phyloP scores from a whole-genome alignment of 441 rosid genomes.

The Aquilaria agallochum region DNA sequence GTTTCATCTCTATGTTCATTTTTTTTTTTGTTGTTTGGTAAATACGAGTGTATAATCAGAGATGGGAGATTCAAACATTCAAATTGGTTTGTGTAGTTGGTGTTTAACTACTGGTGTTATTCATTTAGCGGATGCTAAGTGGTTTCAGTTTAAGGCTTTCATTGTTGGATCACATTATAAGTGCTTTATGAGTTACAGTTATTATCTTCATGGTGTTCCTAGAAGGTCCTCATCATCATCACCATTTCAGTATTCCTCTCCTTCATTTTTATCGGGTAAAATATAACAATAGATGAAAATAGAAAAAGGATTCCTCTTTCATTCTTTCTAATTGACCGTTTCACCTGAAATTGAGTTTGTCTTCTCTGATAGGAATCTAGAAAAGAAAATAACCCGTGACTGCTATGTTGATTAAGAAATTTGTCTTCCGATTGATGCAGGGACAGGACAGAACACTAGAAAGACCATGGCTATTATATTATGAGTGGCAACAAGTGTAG shows the following conservation, averaged over 20 bases:
- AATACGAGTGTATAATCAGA: too few species aligned
- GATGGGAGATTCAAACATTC: too few species aligned
- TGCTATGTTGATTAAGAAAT: too few species aligned
- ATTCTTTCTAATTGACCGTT: background rate
- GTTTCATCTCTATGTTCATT: too few species aligned
- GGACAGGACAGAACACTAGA: slow-evolving; percentile 63
- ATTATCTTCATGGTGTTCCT: slow-evolving; percentile 90
- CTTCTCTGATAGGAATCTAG: too few species aligned
- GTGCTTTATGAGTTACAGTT: slow-evolving; percentile 79
- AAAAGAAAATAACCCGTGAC: too few species aligned
- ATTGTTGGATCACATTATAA: slow-evolving; percentile 17
- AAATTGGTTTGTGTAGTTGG: too few species aligned
- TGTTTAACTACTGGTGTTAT: too few species aligned
- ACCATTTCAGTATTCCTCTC: slow-evolving; percentile 33
- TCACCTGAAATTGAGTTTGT: background rate
- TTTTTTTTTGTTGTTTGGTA: too few species aligned
- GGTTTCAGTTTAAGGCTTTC: too few species aligned
- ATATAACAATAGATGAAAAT: slow-evolving; percentile 9
- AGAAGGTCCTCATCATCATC: slow-evolving; percentile 58
- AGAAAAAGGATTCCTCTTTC: background rate
- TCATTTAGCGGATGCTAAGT: too few species aligned
- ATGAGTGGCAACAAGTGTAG: slow-evolving; percentile 95
- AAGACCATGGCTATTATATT: slow-evolving; percentile 96
- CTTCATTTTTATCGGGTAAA: slow-evolving; percentile 56
- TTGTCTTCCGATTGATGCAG: slow-evolving; percentile 24